Conservation (phyloP, 179 eudicot species). For the Silene vulgaris region DNA sequence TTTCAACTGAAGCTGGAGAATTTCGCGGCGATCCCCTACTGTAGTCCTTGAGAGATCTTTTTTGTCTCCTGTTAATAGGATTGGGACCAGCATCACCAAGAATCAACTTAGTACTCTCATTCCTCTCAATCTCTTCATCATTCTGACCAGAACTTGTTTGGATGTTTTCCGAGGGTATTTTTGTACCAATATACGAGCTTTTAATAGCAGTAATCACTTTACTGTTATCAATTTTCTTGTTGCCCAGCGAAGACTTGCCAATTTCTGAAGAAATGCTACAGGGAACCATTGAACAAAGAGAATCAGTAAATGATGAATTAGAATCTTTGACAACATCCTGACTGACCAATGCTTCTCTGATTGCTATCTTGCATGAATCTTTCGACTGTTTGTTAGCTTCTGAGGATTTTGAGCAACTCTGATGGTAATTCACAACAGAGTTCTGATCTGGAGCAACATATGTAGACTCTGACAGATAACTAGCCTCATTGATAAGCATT, state of each 20-base stretch:
- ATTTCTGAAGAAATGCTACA: slow-evolving; percentile 62
- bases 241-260: slow-evolving; percentile 23
- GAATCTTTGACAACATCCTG: slow-evolving; percentile 45
- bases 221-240: slow-evolving; percentile 20
- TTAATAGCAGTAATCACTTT: slow-evolving; percentile 23
- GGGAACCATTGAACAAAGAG: slow-evolving; percentile 91
- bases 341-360: slow-evolving; percentile 28
- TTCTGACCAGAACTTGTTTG: slow-evolving; percentile 21
- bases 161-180: slow-evolving; percentile 21
- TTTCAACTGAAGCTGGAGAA: slow-evolving; percentile 22
- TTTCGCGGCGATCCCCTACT: slow-evolving; percentile 33
- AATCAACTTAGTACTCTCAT: slow-evolving; percentile 21
- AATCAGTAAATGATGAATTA: slow-evolving; percentile 46
- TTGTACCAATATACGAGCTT: slow-evolving; percentile 19
- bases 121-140: slow-evolving; percentile 24
- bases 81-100: slow-evolving; percentile 31
- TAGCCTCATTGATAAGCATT: slow-evolving; percentile 50
- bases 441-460: slow-evolving; percentile 60
- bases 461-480: slow-evolving; percentile 78
- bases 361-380: slow-evolving; percentile 30
- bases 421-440: slow-evolving; percentile 48
- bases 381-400: slow-evolving; percentile 38
- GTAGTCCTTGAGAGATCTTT: slow-evolving; percentile 49
- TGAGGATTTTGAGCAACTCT: slow-evolving; percentile 32
- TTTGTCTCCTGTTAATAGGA: slow-evolving; percentile 31